Evolutionary conservation across 1,139 yeast species (phyloP).

Genomic region (Petasospora fabianii): DNA sequence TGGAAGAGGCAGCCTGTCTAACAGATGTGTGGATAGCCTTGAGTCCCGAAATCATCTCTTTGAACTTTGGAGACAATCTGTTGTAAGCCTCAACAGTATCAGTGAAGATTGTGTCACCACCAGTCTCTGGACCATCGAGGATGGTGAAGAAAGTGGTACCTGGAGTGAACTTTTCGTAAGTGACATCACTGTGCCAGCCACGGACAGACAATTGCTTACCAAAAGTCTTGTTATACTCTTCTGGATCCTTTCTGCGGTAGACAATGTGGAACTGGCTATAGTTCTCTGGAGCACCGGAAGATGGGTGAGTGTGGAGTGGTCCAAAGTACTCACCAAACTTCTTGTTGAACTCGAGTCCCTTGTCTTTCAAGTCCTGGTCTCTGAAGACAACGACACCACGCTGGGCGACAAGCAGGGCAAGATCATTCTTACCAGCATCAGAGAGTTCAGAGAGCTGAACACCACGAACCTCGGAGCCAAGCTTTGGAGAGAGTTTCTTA

Average conservation of each 20-base stretch:
- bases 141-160: slow-evolving; percentile 58
- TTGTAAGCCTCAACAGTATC: slow-evolving; percentile 62
- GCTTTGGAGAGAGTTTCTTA: slow-evolving; percentile 40
- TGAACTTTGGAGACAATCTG: slow-evolving; percentile 57
- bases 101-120: slow-evolving; percentile 69
- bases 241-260: slow-evolving; percentile 43
- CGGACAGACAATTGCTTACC: not conserved
- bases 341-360: slow-evolving; percentile 50
- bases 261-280: slow-evolving; percentile 59
- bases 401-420: slow-evolving; percentile 61
- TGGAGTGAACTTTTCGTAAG: slow-evolving; percentile 67
- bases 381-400: slow-evolving; percentile 66
- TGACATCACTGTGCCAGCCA: not conserved
- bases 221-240: not conserved
- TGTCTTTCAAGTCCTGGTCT: slow-evolving; percentile 54
- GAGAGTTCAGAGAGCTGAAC: slow-evolving; percentile 51
- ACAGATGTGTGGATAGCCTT: slow-evolving; percentile 60
- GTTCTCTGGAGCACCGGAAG: slow-evolving; percentile 61
- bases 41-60: slow-evolving; percentile 49
- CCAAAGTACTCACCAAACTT: slow-evolving; percentile 61
- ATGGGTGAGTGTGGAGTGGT: slow-evolving; percentile 67
- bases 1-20: slow-evolving; percentile 57
- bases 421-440: slow-evolving; percentile 55
- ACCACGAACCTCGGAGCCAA: slow-evolving; percentile 60
- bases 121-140: slow-evolving; percentile 55